Percentiles rank a stretch among this genome's conserved stretches.
These are phyloP conservation scores for Vicia faba DNA, from an alignment of 306 rosid species.

Conservation along the genomic window DNA sequence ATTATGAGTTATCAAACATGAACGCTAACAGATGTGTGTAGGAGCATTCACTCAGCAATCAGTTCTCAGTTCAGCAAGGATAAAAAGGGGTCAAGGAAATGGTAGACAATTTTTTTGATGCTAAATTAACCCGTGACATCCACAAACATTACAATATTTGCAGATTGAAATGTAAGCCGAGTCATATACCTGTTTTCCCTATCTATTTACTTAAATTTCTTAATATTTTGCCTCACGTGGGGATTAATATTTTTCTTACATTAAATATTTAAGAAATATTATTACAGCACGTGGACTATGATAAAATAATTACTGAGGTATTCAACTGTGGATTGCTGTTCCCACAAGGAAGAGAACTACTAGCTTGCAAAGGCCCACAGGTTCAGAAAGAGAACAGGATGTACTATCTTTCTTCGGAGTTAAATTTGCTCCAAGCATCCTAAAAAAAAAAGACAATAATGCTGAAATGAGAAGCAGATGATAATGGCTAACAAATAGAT, in stretches of 20 bases:
- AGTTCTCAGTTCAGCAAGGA: neutral
- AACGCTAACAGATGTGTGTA: neutral
- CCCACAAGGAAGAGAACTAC: slow-evolving; percentile 21
- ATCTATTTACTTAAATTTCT: slow-evolving; percentile 38
- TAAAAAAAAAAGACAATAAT: slow-evolving; percentile 31
- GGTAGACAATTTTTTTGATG: neutral
- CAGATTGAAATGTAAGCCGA: slow-evolving; percentile 8
- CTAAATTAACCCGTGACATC: slow-evolving; percentile 4
- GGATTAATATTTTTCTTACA: slow-evolving; percentile 31
- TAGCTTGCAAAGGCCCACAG: slow-evolving; percentile 1
- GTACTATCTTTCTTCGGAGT: slow-evolving; percentile 84
- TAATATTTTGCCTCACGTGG: slow-evolving; percentile 21
- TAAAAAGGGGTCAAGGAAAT: neutral
- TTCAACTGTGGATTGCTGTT: slow-evolving; percentile 14
- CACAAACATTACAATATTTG: neutral
- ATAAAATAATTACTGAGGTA: slow-evolving; percentile 38
- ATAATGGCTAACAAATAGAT: slow-evolving; percentile 7
- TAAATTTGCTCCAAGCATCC: slow-evolving; percentile 99
- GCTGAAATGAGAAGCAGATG: neutral
- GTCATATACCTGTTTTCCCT: slow-evolving; percentile 26
- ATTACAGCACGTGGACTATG: slow-evolving; percentile 29
- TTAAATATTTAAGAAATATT: slow-evolving; percentile 30
- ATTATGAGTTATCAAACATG: neutral
- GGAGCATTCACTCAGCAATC: neutral
- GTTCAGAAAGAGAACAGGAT: slow-evolving; percentile 14